phyloP scores from a whole-genome alignment of 2,329 filamentous ascomycete genomes.

The Ceratocystis harringtonii region DNA sequence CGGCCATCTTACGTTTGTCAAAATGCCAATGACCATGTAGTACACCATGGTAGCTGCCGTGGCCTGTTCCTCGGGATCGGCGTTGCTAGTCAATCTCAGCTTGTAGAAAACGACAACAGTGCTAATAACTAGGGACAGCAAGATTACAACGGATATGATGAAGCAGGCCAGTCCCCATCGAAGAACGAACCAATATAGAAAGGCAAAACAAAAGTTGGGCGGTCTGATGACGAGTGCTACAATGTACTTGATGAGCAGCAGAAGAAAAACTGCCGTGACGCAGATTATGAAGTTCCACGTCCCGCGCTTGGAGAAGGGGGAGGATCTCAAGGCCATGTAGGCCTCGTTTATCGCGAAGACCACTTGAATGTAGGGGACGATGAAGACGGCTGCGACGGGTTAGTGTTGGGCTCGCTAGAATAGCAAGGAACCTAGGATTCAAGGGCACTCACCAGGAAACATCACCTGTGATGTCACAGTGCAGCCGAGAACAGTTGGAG shows the following conservation, averaged over 20 bases:
- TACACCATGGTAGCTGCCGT: conserved; percentile 56
- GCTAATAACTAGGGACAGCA: conserved; percentile 35
- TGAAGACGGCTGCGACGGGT: conserved; percentile 38
- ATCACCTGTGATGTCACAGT: conserved; percentile 40
- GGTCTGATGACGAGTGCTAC: conserved; percentile 41
- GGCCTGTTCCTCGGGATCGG: conserved; percentile 45
- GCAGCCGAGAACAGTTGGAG: conserved; percentile 38
- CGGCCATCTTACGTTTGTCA: conserved; percentile 38
- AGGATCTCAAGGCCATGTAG: conserved; percentile 37
- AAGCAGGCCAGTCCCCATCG: conserved; percentile 45
- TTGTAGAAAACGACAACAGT: conserved; percentile 41
- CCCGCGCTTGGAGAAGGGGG: conserved; percentile 42
- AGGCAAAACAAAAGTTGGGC: conserved; percentile 48
- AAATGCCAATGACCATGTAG: conserved; percentile 42
- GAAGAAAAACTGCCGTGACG: conserved; percentile 31
- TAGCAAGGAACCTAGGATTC: background rate
- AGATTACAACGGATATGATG: conserved; percentile 36
- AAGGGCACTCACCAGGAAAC: conserved; percentile 37
- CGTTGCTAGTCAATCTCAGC: conserved; percentile 30
- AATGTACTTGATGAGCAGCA: conserved; percentile 42
- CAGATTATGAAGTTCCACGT: conserved; percentile 47
- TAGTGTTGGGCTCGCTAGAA: background rate
- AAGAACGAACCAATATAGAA: conserved; percentile 51
- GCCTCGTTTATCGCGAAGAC: conserved; percentile 50
- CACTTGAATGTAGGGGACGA: conserved; percentile 50